These are phyloP conservation scores for Saccharomycopsis schoenii DNA, from an alignment of 805 yeast species.

Conservation along the genomic window DNA sequence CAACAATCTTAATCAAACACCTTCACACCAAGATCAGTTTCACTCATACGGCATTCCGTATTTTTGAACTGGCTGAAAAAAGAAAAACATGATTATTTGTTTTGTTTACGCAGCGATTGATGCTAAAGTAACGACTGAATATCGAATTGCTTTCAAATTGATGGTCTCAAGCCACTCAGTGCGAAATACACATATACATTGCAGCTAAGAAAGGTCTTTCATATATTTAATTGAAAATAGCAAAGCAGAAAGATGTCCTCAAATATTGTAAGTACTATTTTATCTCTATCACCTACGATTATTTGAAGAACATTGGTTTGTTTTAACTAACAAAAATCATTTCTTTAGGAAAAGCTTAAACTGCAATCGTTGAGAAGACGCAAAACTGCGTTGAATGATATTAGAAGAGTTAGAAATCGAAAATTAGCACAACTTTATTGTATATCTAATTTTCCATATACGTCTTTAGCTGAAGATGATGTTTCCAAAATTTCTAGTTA, in stretches of 20 bases:
- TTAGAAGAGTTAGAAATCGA: slow-evolving; percentile 43
- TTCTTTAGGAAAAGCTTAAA: slow-evolving; percentile 12
- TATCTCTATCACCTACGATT: too few relatives aligned
- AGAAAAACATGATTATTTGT: not conserved
- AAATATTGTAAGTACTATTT: not conserved
- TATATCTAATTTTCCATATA: slow-evolving; percentile 42
- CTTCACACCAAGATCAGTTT: not conserved
- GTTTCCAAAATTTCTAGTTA: slow-evolving; percentile 31
- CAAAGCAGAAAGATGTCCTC: not conserved
- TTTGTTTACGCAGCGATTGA: not conserved
- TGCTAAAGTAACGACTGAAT: not conserved
- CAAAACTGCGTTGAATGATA: slow-evolving; percentile 21
- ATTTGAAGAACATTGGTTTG: too few relatives aligned
- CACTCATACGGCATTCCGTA: not conserved
- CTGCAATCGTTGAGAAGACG: slow-evolving; percentile 16
- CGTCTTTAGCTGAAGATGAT: slow-evolving; percentile 31
- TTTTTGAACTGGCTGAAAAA: not conserved
- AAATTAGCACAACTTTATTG: slow-evolving; percentile 54
- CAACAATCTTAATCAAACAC: not conserved
- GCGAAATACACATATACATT: too few relatives aligned
- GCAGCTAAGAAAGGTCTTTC: not conserved
- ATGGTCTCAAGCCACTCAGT: not conserved
- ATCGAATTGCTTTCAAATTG: not conserved
- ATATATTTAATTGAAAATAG: not conserved
- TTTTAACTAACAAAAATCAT: not conserved